phyloP scores from a whole-genome alignment of 805 yeast genomes.

The Candida pseudofarinosa region DNA sequence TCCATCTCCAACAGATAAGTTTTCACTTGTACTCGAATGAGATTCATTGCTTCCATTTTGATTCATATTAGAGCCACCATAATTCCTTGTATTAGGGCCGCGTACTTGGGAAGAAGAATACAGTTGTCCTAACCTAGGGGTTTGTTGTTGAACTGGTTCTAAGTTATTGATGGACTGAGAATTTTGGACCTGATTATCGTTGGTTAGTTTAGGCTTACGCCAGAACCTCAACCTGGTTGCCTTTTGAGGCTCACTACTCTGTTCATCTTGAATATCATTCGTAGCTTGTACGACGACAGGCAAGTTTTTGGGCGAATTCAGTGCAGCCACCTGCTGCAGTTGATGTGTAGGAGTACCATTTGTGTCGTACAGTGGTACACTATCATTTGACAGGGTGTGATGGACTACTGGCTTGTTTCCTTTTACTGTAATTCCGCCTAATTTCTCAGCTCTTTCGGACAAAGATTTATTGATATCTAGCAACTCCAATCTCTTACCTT shows the following conservation, averaged over 20 bases:
- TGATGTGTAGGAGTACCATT: not conserved
- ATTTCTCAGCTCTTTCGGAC: slow-evolving; percentile 16
- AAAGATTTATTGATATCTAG: slow-evolving; percentile 20
- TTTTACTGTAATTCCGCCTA: not conserved
- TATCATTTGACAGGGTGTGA: not conserved
- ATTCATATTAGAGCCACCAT: not conserved
- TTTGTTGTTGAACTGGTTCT: slow-evolving; percentile 3
- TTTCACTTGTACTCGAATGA: slow-evolving; percentile 4
- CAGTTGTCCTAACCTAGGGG: slow-evolving; percentile 5
- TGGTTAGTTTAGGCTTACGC: slow-evolving; percentile 38
- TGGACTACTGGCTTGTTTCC: not conserved
- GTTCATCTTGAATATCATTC: slow-evolving; percentile 8
- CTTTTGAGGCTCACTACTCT: slow-evolving; percentile 28
- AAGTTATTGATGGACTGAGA: not conserved
- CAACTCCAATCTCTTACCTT: slow-evolving; percentile 43
- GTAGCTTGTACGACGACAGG: slow-evolving; percentile 12
- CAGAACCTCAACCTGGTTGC: slow-evolving; percentile 43
- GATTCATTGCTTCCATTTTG: not conserved
- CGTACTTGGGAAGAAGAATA: slow-evolving; percentile 8
- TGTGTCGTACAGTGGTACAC: not conserved
- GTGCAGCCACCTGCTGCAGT: not conserved
- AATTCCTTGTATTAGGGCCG: slow-evolving; percentile 1
- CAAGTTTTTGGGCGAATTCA: slow-evolving; percentile 3
- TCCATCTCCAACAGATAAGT: slow-evolving; percentile 1
- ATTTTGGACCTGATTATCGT: slow-evolving; percentile 1